Percentiles rank a stretch among this genome's conserved stretches.
phyloP scores from a whole-genome alignment of 345 rosid species.

The Odontarrhena argentea region DNA sequence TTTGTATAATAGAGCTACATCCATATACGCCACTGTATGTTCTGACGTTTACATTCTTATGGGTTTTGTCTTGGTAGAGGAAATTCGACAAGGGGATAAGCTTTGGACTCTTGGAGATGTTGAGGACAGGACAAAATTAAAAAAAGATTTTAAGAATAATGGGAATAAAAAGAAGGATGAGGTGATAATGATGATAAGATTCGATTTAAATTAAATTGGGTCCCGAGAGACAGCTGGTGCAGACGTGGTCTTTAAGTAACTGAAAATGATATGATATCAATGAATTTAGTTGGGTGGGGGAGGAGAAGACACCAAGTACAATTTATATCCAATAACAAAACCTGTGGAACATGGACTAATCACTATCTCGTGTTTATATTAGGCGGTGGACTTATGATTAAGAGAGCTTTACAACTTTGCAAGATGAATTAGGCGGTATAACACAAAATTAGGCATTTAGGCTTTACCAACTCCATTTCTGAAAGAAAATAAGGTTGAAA shows the following conservation, averaged over 20 bases:
- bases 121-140: slow-evolving; percentile 13
- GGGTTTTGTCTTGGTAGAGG: not conserved
- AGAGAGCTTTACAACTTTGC: not conserved
- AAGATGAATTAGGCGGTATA: slow-evolving; percentile 3
- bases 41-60: not conserved
- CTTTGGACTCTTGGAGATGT: slow-evolving; percentile 1
- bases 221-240: slow-evolving; percentile 33
- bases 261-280: slow-evolving; percentile 3
- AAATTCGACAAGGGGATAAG: slow-evolving; percentile 33
- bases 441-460: slow-evolving; percentile 22
- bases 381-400: slow-evolving; percentile 5
- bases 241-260: slow-evolving; percentile 10
- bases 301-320: slow-evolving; percentile 32
- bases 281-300: slow-evolving; percentile 32
- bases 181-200: slow-evolving; percentile 39
- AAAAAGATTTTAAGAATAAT: slow-evolving; percentile 1
- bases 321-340: slow-evolving; percentile 19
- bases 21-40: not conserved
- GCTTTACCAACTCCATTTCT: not conserved
- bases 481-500: no score
- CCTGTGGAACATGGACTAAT: slow-evolving; percentile 6
- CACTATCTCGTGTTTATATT: not conserved
- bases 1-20: not conserved
- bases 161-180: slow-evolving; percentile 13
- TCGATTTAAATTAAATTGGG: slow-evolving; percentile 34